Conservation (phyloP, 2,329 filamentous ascomycete genomes). For the Pseudogymnoascus pannorum region DNA sequence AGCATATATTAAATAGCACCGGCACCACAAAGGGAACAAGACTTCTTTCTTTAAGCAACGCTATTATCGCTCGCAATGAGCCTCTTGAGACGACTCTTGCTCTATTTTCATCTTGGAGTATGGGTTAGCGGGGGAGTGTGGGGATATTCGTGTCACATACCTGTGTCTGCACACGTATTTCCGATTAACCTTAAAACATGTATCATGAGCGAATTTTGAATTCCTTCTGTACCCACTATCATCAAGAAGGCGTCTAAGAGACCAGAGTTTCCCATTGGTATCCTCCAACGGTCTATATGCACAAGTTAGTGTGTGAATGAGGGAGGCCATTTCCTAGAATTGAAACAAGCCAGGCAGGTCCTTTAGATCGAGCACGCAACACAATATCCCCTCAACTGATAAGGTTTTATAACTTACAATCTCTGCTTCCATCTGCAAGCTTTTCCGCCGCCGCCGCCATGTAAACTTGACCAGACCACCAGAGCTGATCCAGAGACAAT, state of each 20-base stretch:
- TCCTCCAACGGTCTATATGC: slow-evolving; percentile 45
- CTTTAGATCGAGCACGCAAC: background rate
- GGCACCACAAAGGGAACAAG: slow-evolving; percentile 47
- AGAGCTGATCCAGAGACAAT: slow-evolving; percentile 30
- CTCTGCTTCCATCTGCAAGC: slow-evolving; percentile 48
- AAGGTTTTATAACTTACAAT: slow-evolving; percentile 37
- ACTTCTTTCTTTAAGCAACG: slow-evolving; percentile 39
- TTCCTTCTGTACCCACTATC: slow-evolving; percentile 34
- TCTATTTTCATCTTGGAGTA: slow-evolving; percentile 47
- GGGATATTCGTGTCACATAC: slow-evolving; percentile 26
- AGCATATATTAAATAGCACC: slow-evolving; percentile 54
- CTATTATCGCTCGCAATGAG: slow-evolving; percentile 41
- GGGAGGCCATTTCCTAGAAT: background rate
- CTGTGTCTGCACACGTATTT: slow-evolving; percentile 56
- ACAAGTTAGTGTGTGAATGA: slow-evolving; percentile 15
- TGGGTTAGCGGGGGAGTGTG: slow-evolving; percentile 12
- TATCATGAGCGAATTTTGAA: slow-evolving; percentile 40
- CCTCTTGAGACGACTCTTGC: slow-evolving; percentile 45
- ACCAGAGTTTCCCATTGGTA: slow-evolving; percentile 50
- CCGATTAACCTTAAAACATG: slow-evolving; percentile 52
- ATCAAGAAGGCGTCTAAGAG: slow-evolving; percentile 49
- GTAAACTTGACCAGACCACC: slow-evolving; percentile 33
- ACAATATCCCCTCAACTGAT: background rate
- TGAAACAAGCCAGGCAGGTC: background rate
- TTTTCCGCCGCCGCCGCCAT: slow-evolving; percentile 44